phyloP scores from a whole-genome alignment of 768 basidiomycete species.

The Boletus sp. region DNA sequence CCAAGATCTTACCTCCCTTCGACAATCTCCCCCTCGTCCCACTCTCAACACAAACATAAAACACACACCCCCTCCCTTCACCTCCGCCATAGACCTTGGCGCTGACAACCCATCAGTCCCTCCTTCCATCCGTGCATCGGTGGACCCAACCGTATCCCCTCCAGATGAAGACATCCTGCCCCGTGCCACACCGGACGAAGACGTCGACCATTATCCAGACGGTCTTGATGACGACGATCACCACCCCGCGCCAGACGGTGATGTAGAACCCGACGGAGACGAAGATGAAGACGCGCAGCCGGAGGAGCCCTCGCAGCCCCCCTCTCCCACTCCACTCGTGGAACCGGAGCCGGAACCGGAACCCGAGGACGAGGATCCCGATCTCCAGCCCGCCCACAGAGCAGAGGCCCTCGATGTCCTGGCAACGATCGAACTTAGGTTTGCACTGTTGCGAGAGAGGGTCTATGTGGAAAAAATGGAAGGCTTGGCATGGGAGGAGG shows the following conservation, averaged over 20 bases:
- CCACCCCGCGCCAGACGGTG: constrained; percentile 16
- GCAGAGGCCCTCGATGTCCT: constrained; percentile 87
- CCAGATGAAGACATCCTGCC: constrained; percentile 14
- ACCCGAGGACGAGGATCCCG: constrained; percentile 51
- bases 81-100: constrained; percentile 22
- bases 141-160: constrained; percentile 20
- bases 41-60: constrained; percentile 16
- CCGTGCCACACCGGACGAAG: constrained; percentile 27
- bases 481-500: constrained; percentile 83
- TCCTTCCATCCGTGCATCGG: constrained; percentile 18
- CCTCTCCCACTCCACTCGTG: constrained; percentile 22
- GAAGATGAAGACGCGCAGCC: constrained; percentile 35
- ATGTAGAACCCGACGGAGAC: constrained; percentile 27
- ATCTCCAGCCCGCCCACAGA: constrained; percentile 78
- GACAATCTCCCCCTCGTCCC: constrained; percentile 24
- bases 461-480: constrained; percentile 96
- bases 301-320: constrained; percentile 25
- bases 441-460: constrained; percentile 80
- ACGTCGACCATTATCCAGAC: constrained; percentile 23
- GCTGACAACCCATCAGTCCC: constrained; percentile 18
- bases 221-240: constrained; percentile 24
- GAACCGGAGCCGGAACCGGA: constrained; percentile 30
- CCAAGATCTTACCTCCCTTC: constrained; percentile 22
- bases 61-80: constrained; percentile 2
- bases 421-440: constrained; percentile 89